Evolutionary conservation across 1,139 yeast species (phyloP).

Genomic region (Blastobotrys arbuscula): DNA sequence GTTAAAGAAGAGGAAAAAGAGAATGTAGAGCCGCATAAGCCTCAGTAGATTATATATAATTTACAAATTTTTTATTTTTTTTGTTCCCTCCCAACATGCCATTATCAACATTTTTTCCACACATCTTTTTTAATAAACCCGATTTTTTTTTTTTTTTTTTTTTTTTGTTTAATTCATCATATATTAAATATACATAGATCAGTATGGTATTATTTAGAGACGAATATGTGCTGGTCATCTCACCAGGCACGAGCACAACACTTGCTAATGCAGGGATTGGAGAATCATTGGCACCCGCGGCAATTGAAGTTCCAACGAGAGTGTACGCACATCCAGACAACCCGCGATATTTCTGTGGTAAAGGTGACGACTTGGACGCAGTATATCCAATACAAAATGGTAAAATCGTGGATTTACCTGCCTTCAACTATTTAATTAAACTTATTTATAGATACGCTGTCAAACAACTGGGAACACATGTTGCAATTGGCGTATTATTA

Average conservation of each 20-base stretch:
- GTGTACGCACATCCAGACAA: conserved; percentile 51
- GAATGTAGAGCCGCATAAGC: not conserved
- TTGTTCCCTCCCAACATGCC: not conserved
- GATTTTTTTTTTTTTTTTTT: not conserved
- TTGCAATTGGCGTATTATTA: conserved; percentile 47
- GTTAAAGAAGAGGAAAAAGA: not conserved
- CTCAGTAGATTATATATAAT: no score
- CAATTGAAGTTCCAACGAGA: conserved; percentile 64
- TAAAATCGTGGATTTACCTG: conserved; percentile 58
- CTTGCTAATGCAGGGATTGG: conserved; percentile 75
- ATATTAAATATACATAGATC: not conserved
- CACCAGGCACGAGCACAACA: conserved; percentile 77
- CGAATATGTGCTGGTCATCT: conserved; percentile 51
- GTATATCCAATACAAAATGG: conserved; percentile 63
- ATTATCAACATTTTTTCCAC: not conserved
- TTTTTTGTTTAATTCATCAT: not conserved
- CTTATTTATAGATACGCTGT: conserved; percentile 45
- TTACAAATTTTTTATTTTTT: not conserved
- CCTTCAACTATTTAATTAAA: conserved; percentile 63
- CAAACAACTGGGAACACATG: conserved; percentile 23
- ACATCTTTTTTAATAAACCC: not conserved
- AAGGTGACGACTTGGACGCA: conserved; percentile 40
- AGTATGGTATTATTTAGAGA: conserved; percentile 58
- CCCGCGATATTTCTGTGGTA: conserved; percentile 38
- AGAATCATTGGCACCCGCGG: conserved; percentile 75